Evolutionary conservation across 148 eudicot genomes (phyloP), one percentile per base, ranked within the genome.

Genomic region (Silene latifolia): DNA sequence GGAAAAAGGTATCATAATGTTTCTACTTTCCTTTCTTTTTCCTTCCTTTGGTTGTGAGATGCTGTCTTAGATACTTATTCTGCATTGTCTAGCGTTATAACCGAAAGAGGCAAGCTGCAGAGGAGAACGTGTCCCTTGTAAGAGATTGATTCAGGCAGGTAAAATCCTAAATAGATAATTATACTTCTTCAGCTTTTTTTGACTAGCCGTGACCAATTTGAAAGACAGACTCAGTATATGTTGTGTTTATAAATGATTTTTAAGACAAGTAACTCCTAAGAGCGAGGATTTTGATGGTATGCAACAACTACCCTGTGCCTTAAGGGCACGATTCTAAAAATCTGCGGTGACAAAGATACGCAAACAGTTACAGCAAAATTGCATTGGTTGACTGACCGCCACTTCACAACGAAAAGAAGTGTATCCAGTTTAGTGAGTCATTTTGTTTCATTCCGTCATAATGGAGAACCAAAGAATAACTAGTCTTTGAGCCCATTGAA

Each of bases 1-100:
- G 90, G 77, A 87, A 87, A 83, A 86, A 78, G 88, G 90, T 87
- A 80, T 67, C 23, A 2, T 32, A 57, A 51, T 35, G 2, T 13
- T 24, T 46, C 29, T 20, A 20, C 17, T 6, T 64, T 13, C 23
- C 17, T 58, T 7, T 27, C 15, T 70, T 72, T 14, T 51, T 35
- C 18, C 1, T 57, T 66, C 21, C 13, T 62, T 76, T 76, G 15
- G 59, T 57, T 63, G 5, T 19, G 18, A 66, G 39, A 29, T 48
- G 32, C 48, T 70, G 18, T 74, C 57, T 67, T 70, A 59, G 73
- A 78, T 54, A 32, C 67, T 17, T 72, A 27, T 62, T 39, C 5
- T 59, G 54, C 64, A 29, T 75, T 76, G 76, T 75, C 58, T 74
- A 87, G 90, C 81, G 78, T 27, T 87, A 85, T 44, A 84, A 73